Percentiles rank a stretch among this genome's conserved stretches.
phyloP scores from a whole-genome alignment of 2,329 filamentous ascomycete genomes.

The Colletotrichum sp. region DNA sequence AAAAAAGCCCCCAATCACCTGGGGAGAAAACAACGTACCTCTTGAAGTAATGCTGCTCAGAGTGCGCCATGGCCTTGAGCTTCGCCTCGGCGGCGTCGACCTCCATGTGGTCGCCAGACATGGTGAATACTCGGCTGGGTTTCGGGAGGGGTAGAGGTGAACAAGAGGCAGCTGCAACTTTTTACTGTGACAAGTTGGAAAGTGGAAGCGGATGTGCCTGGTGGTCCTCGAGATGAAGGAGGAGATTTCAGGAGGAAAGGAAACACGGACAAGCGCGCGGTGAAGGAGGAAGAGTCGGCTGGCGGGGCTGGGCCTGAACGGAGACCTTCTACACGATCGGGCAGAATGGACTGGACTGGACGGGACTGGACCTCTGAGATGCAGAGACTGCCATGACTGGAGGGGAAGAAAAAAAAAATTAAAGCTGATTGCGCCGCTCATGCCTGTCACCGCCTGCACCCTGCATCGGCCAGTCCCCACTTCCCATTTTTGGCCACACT shows the following conservation, averaged over 20 bases:
- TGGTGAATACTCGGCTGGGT: conserved; percentile 24
- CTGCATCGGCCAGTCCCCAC: not conserved
- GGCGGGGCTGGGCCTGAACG: conserved; percentile 7
- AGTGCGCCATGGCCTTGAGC: conserved; percentile 82
- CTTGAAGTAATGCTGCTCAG: conserved; percentile 99
- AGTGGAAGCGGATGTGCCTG: not conserved
- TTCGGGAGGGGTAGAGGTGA: not conserved
- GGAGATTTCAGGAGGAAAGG: conserved; percentile 7
- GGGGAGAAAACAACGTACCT: conserved; percentile 61
- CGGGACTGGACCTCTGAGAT: not conserved
- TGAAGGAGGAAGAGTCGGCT: conserved; percentile 14
- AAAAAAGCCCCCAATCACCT: not conserved
- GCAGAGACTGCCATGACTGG: not conserved
- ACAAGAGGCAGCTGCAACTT: not conserved
- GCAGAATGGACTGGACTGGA: conserved; percentile 1
- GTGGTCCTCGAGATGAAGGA: not conserved
- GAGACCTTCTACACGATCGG: conserved; percentile 17
- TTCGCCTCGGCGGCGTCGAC: conserved; percentile 65
- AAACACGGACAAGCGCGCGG: conserved; percentile 12
- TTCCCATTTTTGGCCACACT: not conserved
- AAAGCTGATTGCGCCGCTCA: conserved; percentile 15
- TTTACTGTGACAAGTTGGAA: not conserved
- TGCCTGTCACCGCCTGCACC: conserved; percentile 21
- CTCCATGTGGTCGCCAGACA: conserved; percentile 60
- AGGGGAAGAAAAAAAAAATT: conserved; percentile 7